These are phyloP conservation scores for Microsporum audouinii DNA, from an alignment of 2,329 filamentous ascomycete species.

Conservation along the genomic window DNA sequence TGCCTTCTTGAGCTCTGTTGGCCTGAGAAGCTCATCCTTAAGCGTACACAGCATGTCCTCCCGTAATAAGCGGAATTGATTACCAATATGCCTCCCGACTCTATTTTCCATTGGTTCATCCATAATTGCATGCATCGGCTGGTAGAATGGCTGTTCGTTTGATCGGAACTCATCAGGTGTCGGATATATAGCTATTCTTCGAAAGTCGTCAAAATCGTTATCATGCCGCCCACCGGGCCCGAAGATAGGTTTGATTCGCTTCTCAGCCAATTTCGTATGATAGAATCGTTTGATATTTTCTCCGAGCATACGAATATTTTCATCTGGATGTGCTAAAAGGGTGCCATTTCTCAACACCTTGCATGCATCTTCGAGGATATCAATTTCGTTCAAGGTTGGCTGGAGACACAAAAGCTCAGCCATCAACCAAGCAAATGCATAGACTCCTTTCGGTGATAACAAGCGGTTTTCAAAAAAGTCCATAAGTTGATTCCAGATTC, in stretches of 20 bases:
- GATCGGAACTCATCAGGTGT: conserved; percentile 38
- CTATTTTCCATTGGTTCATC: conserved; percentile 25
- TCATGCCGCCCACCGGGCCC: conserved; percentile 33
- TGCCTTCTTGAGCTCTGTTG: conserved; percentile 4
- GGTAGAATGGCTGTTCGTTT: too few relatives aligned
- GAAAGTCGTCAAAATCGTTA: conserved; percentile 41
- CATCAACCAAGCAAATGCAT: not conserved
- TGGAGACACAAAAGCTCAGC: not conserved
- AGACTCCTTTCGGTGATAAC: not conserved
- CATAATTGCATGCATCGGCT: too few relatives aligned
- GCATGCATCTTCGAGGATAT: not conserved
- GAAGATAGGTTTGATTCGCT: too few relatives aligned
- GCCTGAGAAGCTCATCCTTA: conserved; percentile 6
- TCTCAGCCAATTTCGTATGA: too few relatives aligned
- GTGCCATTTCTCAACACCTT: too few relatives aligned
- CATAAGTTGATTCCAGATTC: not conserved
- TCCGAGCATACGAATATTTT: too few relatives aligned
- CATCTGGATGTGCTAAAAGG: too few relatives aligned
- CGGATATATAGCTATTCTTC: conserved; percentile 40
- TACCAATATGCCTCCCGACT: conserved; percentile 26
- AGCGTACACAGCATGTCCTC: conserved; percentile 22
- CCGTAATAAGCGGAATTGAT: conserved; percentile 28
- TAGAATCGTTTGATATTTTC: too few relatives aligned
- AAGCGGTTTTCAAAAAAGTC: not conserved
- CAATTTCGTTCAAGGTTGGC: not conserved